These are phyloP conservation scores for Sugiyamaella japonica DNA, from an alignment of 1,139 yeast genomes.

Conservation along the genomic window DNA sequence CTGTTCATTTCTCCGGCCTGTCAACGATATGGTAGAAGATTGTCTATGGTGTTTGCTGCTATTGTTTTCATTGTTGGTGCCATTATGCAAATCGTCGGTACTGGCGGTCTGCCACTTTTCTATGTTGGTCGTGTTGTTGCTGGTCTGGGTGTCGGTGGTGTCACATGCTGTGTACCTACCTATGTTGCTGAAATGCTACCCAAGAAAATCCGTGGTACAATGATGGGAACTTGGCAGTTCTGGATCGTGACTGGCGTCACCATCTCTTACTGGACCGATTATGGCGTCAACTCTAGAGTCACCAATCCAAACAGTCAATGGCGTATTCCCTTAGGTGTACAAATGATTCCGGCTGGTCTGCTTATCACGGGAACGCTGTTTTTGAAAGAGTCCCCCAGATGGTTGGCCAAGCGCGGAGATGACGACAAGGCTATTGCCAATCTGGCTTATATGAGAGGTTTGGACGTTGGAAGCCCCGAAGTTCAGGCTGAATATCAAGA, in stretches of 20 bases:
- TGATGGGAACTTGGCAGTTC: conserved; percentile 68
- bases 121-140: conserved; percentile 63
- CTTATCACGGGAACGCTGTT: conserved; percentile 51
- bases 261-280: conserved; percentile 59
- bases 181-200: conserved; percentile 74
- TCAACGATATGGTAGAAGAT: conserved; percentile 74
- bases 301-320: conserved; percentile 49
- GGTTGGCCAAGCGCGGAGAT: conserved; percentile 62
- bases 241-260: conserved; percentile 66
- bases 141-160: conserved; percentile 70
- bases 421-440: conserved; percentile 63
- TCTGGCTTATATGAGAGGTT: conserved; percentile 53
- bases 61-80: conserved; percentile 79
- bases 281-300: conserved; percentile 46
- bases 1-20: conserved; percentile 48
- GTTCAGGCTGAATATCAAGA: conserved; percentile 16
- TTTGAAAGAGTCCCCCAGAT: conserved; percentile 74
- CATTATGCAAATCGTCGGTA: conserved; percentile 69
- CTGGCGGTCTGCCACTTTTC: conserved; percentile 72
- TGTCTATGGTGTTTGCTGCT: conserved; percentile 71
- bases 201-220: conserved; percentile 60
- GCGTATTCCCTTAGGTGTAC: conserved; percentile 70
- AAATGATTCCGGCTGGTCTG: conserved; percentile 59
- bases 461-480: conserved; percentile 34
- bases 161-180: conserved; percentile 70